Percentiles rank a stretch among this genome's conserved stretches.
Evolutionary conservation across 805 yeast genomes (phyloP).

Genomic region (Martiniozyma abietophila): DNA sequence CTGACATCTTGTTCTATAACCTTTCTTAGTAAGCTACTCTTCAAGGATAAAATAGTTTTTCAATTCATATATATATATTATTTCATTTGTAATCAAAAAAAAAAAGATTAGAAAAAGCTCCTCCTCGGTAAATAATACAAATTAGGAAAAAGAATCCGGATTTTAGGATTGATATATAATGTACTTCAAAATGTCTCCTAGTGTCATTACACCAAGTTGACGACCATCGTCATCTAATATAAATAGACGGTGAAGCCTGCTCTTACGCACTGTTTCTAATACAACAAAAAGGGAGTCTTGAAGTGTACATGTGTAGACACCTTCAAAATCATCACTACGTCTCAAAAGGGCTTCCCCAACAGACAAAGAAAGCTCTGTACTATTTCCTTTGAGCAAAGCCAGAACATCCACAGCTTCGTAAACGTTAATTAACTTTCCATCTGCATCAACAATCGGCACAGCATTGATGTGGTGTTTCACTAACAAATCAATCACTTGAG

Average conservation of each 20-base stretch:
- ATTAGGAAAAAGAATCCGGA: background rate
- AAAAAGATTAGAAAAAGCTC: background rate
- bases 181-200: slow-evolving; percentile 84
- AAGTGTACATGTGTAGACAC: slow-evolving; percentile 91
- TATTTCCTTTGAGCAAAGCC: slow-evolving; percentile 84
- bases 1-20: slow-evolving; percentile 35
- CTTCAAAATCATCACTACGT: slow-evolving; percentile 93
- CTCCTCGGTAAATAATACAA: too few relatives aligned
- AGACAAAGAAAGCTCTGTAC: slow-evolving; percentile 78
- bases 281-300: slow-evolving; percentile 81
- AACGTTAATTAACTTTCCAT: slow-evolving; percentile 64
- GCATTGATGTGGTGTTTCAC: slow-evolving; percentile 79
- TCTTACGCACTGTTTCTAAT: slow-evolving; percentile 85
- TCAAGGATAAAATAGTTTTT: slow-evolving; percentile 32
- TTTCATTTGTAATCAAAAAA: background rate
- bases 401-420: slow-evolving; percentile 95
- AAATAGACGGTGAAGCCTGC: slow-evolving; percentile 84
- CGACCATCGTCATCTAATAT: slow-evolving; percentile 81
- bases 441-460: slow-evolving; percentile 79
- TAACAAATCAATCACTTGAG: slow-evolving; percentile 80
- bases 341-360: slow-evolving; percentile 96
- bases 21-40: background rate
- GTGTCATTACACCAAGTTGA: slow-evolving; percentile 74
- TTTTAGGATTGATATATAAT: slow-evolving; percentile 31
- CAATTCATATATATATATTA: background rate